A percentile compares a stretch with the other conserved stretches of the same genome.
These are phyloP conservation scores for Rhizoclosmatium globosum DNA, from an alignment of 192 early-diverging fungal genomes.

Conservation along the genomic window DNA sequence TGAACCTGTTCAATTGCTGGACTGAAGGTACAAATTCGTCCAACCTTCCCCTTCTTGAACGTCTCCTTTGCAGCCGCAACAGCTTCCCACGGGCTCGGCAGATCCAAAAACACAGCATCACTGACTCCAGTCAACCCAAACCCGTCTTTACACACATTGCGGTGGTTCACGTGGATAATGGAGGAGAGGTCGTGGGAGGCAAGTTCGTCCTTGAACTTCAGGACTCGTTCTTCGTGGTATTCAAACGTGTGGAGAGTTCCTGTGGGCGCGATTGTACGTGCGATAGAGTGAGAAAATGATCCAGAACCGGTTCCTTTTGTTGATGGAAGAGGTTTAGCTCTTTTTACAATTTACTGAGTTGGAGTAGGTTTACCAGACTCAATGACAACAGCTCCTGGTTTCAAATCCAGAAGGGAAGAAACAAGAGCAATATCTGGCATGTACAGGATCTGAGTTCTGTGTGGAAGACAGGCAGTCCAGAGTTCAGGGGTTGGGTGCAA, in stretches of 20 bases:
- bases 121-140: constrained; percentile 80
- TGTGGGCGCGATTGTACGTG: constrained; percentile 82
- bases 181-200: constrained; percentile 73
- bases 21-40: constrained; percentile 92
- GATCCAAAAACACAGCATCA: constrained; percentile 92
- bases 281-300: constrained; percentile 97
- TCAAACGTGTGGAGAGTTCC: constrained; percentile 96
- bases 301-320: constrained; percentile 84
- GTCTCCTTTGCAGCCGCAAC: constrained; percentile 84
- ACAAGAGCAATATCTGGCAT: constrained; percentile 94
- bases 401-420: constrained; percentile 79
- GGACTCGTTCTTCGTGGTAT: constrained; percentile 83
- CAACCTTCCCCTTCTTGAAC: constrained; percentile 80
- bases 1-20: constrained; percentile 97
- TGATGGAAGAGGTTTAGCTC: not conserved
- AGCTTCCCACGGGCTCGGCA: constrained; percentile 97
- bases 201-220: constrained; percentile 78
- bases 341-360: not conserved
- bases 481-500: constrained; percentile 94
- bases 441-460: constrained; percentile 97
- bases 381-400: constrained; percentile 84
- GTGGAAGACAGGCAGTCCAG: constrained; percentile 92
- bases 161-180: constrained; percentile 75
- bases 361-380: constrained; percentile 70
- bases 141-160: constrained; percentile 90